Evolutionary conservation across 2,329 filamentous ascomycete species (phyloP).

Genomic region (Xylariales sp.): DNA sequence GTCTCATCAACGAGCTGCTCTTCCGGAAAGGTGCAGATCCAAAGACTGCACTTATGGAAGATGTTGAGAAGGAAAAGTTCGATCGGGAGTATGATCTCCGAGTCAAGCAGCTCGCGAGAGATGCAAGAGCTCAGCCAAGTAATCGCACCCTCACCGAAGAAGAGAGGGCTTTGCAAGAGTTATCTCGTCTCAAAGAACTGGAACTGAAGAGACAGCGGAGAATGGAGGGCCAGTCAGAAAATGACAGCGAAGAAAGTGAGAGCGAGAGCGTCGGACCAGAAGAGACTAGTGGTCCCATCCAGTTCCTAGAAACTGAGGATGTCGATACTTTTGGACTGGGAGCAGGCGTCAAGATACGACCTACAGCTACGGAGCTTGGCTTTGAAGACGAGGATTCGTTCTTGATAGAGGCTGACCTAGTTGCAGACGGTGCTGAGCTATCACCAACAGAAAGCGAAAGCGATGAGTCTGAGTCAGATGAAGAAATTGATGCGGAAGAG

Average conservation of each 20-base stretch:
- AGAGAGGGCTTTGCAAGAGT: conserved; percentile 74
- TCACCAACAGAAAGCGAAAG: conserved; percentile 8
- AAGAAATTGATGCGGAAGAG: conserved; percentile 38
- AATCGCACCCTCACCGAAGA: conserved; percentile 90
- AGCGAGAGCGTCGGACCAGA: conserved; percentile 26
- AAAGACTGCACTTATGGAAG: conserved; percentile 21
- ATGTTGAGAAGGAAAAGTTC: conserved; percentile 58
- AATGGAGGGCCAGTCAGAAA: conserved; percentile 72
- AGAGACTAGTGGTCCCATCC: conserved; percentile 15
- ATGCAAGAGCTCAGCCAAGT: conserved; percentile 78
- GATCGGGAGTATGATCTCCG: conserved; percentile 86
- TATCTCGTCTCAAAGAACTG: conserved; percentile 69
- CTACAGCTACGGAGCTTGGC: conserved; percentile 58
- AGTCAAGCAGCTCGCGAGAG: conserved; percentile 75
- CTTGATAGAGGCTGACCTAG: conserved; percentile 79
- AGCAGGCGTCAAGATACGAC: conserved; percentile 50
- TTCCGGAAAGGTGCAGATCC: conserved; percentile 40
- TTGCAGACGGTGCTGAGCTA: conserved; percentile 53
- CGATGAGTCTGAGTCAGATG: conserved; percentile 40
- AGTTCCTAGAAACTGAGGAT: conserved; percentile 37
- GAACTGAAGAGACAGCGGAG: conserved; percentile 78
- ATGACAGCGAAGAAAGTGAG: conserved; percentile 33
- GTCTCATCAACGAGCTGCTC: conserved; percentile 72
- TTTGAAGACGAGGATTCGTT: conserved; percentile 96
- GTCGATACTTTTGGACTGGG: conserved; percentile 58